Evolutionary conservation across 805 yeast genomes (phyloP), one percentile per base, ranked within the genome.

Genomic region (Candida maris): DNA sequence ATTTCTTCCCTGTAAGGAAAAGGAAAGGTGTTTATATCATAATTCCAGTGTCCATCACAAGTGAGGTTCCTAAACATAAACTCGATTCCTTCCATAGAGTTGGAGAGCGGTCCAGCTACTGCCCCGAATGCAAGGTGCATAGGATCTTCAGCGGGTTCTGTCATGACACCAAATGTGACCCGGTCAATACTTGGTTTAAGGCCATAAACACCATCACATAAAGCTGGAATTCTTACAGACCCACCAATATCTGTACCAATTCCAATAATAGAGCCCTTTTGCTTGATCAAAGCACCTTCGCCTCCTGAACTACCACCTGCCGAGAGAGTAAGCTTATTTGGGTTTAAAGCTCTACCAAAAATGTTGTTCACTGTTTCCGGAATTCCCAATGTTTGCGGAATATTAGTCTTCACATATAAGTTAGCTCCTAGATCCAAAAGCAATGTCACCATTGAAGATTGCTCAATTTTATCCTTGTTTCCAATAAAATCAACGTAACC

Each of bases 271-370:
- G 79, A 70, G 3, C 78, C 83, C 33, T 68, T 70, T 51, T 70
- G 63, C 1, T 70, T 77, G 26, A 75, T 65, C 33, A 75, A 48
- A 0, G 81, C 73, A 37, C 81, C 79, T 53, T 77, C 84, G 27
- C 84, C 84, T n/a, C 80, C 77, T 5, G 79, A 71, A 1, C 79
- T 71, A 7, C 84, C 84, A 37, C 82, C 81, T 4, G 77, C 67
- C 14, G 77, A 67, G 41, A 77, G 62, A 15, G 63, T 56, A 31
- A 73, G 58, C 44, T 77, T 76, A 54, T 59, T 56, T 0, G 80
- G 67, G 49, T 77, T 77, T 42, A 63, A 53, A 3, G 79, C 65
- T 31, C 67, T 57, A 2, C 81, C 81, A 30, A 62, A 66, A 42
- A 77, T 59, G 50, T 68, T 67, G 48, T 74, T 72, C 42, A 59